Conservation (phyloP, 305 asterid genomes). For the Coffea humblotiana region DNA sequence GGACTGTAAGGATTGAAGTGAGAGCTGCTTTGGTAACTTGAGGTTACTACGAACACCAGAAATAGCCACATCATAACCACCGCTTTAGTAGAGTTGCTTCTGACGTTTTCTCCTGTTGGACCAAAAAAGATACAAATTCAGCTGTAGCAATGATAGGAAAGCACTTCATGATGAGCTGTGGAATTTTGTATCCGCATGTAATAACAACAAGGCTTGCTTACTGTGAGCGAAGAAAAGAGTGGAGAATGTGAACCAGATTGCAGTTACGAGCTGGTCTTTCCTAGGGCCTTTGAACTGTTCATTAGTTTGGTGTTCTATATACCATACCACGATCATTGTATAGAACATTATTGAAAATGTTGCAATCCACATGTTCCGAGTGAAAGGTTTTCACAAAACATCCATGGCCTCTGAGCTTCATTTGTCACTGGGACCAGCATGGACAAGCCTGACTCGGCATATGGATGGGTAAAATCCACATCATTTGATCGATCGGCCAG, state of each 20-base stretch:
- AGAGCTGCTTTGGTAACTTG: conserved; percentile 39
- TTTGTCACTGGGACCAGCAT: conserved; percentile 36
- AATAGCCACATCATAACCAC: conserved; percentile 42
- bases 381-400: conserved; percentile 36
- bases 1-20: conserved; percentile 39
- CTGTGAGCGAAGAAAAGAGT: conserved; percentile 40
- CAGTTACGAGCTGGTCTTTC: conserved; percentile 41
- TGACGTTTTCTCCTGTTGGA: conserved; percentile 28
- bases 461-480: conserved; percentile 31
- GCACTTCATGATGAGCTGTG: not conserved
- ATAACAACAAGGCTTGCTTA: conserved; percentile 23
- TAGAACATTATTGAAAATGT: conserved; percentile 29
- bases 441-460: conserved; percentile 36
- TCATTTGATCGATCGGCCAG: conserved; percentile 11
- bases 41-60: conserved; percentile 36
- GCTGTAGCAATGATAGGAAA: too few species aligned
- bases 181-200: not conserved
- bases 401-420: conserved; percentile 23
- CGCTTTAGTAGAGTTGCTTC: conserved; percentile 24
- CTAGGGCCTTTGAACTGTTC: conserved; percentile 26
- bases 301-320: conserved; percentile 41
- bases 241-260: conserved; percentile 49
- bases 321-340: conserved; percentile 42
- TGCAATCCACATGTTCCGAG: conserved; percentile 35
- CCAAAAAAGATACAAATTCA: not conserved